Percentiles rank a stretch among this genome's conserved stretches.
phyloP scores from a whole-genome alignment of 2,329 filamentous ascomycete genomes.

The Scytalidium sp. region DNA sequence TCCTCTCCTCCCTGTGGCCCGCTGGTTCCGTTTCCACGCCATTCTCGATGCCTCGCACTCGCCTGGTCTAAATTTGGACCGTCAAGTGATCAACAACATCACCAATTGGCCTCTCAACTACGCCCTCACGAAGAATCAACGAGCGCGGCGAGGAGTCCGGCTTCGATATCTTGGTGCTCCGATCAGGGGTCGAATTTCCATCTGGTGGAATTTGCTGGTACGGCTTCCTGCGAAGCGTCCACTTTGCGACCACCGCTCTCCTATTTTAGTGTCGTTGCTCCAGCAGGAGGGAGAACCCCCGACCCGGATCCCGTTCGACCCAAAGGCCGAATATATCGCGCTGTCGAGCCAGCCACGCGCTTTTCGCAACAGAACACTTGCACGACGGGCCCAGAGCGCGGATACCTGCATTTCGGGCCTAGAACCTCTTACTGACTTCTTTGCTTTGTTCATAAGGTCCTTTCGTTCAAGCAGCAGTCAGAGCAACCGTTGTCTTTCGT shows the following conservation, averaged over 20 bases:
- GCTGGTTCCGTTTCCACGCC: not conserved
- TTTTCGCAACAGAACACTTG: not conserved
- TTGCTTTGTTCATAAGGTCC: conserved; percentile 16
- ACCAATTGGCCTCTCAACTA: not conserved
- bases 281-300: too few species aligned
- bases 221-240: not conserved
- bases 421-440: conserved; percentile 21
- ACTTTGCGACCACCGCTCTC: not conserved
- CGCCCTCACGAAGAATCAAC: not conserved
- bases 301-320: too few species aligned
- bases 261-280: not conserved
- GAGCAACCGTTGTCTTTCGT: not conserved
- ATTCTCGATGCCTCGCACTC: too few species aligned
- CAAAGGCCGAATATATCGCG: not conserved
- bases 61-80: not conserved
- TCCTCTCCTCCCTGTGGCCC: not conserved
- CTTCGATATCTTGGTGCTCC: not conserved
- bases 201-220: too few species aligned
- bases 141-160: not conserved
- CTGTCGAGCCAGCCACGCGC: not conserved
- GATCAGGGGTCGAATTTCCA: too few species aligned
- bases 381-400: conserved; percentile 14
- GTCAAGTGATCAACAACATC: not conserved
- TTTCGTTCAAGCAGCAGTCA: conserved; percentile 9
- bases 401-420: conserved; percentile 18